These are phyloP conservation scores for Cercospora sp. DNA, from an alignment of 2,329 filamentous ascomycete species.

Conservation along the genomic window DNA sequence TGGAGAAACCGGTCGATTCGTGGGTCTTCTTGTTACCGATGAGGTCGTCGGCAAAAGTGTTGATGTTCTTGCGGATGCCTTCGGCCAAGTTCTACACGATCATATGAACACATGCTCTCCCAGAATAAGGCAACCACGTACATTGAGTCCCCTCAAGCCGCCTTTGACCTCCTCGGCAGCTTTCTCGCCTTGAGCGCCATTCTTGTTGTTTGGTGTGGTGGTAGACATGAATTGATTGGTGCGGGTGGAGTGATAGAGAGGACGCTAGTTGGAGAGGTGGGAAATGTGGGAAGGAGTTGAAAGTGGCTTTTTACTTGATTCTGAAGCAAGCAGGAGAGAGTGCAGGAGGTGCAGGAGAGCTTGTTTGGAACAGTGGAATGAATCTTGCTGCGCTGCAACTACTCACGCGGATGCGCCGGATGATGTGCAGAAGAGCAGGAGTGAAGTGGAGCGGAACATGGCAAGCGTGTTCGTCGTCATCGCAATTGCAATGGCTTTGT, in stretches of 20 bases:
- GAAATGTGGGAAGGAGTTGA: background rate
- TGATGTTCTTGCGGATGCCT: slow-evolving; percentile 34
- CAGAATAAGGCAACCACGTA: slow-evolving; percentile 10
- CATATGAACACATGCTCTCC: background rate
- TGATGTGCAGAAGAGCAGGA: background rate
- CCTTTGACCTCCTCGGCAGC: slow-evolving; percentile 33
- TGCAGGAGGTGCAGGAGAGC: background rate
- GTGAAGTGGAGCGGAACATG: background rate
- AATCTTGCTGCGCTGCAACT: background rate
- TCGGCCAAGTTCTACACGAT: slow-evolving; percentile 29
- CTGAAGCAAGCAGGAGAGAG: background rate
- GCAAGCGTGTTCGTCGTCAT: background rate
- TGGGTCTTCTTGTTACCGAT: slow-evolving; percentile 24
- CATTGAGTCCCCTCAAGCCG: slow-evolving; percentile 30
- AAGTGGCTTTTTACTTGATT: background rate
- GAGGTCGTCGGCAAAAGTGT: slow-evolving; percentile 34
- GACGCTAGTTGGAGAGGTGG: background rate
- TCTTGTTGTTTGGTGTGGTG: slow-evolving; percentile 1
- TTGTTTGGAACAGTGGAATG: background rate
- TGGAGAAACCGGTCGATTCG: slow-evolving; percentile 23
- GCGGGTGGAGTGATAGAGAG: background rate
- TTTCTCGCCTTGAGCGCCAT: slow-evolving; percentile 26
- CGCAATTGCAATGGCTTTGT: background rate
- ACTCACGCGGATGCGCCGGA: background rate
- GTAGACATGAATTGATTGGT: slow-evolving; percentile 16